Evolutionary conservation across 768 basidiomycete genomes (phyloP).

Genomic region (Mycena polygramma): DNA sequence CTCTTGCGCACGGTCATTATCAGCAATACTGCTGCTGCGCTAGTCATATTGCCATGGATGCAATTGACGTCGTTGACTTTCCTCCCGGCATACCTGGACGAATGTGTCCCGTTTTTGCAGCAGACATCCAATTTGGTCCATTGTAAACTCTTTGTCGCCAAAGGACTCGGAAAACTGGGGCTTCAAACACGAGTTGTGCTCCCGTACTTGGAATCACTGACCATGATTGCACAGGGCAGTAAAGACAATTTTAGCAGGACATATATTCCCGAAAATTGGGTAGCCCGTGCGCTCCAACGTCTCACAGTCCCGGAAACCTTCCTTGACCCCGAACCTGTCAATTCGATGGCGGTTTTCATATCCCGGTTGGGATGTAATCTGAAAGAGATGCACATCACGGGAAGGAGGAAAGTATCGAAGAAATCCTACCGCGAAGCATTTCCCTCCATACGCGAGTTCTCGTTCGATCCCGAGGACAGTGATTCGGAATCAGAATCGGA

Average conservation of each 20-base stretch:
- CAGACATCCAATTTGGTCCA: no score
- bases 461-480: not conserved
- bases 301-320: not conserved
- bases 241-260: not conserved
- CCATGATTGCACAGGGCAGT: not conserved
- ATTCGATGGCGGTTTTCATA: not conserved
- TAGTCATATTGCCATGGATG: not conserved
- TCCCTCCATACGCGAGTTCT: not conserved
- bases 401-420: not conserved
- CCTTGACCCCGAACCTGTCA: no score
- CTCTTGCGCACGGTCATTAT: not conserved
- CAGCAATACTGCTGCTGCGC: no score
- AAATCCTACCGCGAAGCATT: not conserved
- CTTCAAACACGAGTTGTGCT: not conserved
- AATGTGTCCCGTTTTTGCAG: no score
- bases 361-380: conserved; percentile 4
- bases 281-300: not conserved
- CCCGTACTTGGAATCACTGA: not conserved
- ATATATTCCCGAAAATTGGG: not conserved
- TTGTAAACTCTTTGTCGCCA: no score
- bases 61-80: conserved; percentile 1
- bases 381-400: not conserved
- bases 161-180: not conserved
- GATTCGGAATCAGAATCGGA: not conserved
- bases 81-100: no score